A percentile compares a stretch with the other conserved stretches of the same genome.
phyloP scores from a whole-genome alignment of 768 basidiomycete species.

The Leccinum aurantiacum region DNA sequence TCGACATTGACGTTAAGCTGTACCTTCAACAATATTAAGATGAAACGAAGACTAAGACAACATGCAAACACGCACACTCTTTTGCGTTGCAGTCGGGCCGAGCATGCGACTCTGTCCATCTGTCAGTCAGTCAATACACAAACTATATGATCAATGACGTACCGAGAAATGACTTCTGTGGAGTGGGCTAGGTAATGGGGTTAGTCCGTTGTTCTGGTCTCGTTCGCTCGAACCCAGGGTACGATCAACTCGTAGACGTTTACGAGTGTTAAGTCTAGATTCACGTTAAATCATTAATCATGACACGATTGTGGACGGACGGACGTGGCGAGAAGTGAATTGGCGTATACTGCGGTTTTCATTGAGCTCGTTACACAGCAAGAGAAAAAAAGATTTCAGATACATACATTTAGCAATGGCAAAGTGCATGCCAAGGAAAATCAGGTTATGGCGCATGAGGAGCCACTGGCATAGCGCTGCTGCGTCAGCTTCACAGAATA shows the following conservation, averaged over 20 bases:
- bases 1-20: constrained; percentile 36
- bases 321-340: constrained; percentile 36
- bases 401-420: constrained; percentile 34
- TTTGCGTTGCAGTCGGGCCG: constrained; percentile 17
- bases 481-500: background rate
- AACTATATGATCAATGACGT: background rate
- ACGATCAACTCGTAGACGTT: constrained; percentile 29
- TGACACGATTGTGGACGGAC: background rate
- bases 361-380: background rate
- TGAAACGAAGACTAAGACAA: background rate
- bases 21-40: background rate
- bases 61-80: constrained; percentile 18
- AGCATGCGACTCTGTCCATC: constrained; percentile 27
- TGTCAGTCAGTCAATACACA: background rate
- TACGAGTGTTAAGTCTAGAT: constrained; percentile 32
- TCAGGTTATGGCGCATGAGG: constrained; percentile 35
- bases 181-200: constrained; percentile 16
- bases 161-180: constrained; percentile 27
- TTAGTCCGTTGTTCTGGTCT: constrained; percentile 16
- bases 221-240: constrained; percentile 28
- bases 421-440: constrained; percentile 38
- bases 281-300: background rate
- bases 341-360: constrained; percentile 28
- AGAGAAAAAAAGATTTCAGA: background rate
- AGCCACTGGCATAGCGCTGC: constrained; percentile 23